Conservation (phyloP, 2,329 filamentous ascomycete species). For the Fusarium sulawesiense region DNA sequence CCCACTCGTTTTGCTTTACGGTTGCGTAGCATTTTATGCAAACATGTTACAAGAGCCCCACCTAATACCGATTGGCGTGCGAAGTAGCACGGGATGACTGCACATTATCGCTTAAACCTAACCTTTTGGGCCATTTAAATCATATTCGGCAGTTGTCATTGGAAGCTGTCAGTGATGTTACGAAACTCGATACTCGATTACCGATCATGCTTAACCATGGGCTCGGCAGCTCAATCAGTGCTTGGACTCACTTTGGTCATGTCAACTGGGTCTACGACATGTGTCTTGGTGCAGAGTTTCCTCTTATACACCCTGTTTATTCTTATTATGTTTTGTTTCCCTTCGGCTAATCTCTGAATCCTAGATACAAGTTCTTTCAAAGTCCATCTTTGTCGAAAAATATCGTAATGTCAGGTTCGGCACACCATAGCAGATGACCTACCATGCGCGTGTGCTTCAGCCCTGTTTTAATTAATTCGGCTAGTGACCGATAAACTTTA, state of each 20-base stretch:
- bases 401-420: no score
- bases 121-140: background rate
- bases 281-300: background rate
- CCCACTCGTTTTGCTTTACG: background rate
- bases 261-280: background rate
- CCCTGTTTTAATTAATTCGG: background rate
- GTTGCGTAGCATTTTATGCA: background rate
- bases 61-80: background rate
- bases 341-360: no score
- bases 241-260: background rate
- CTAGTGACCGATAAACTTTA: no score
- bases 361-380: background rate
- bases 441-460: background rate
- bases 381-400: no score
- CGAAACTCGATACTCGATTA: background rate
- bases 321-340: background rate
- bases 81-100: background rate
- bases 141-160: background rate
- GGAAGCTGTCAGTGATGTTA: background rate
- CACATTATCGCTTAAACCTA: background rate
- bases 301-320: background rate
- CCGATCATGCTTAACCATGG: background rate
- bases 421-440: background rate
- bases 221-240: background rate
- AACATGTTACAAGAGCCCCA: background rate